These are phyloP conservation scores for Hanseniaspora taiwanica DNA, from an alignment of 805 yeast species.

Conservation along the genomic window DNA sequence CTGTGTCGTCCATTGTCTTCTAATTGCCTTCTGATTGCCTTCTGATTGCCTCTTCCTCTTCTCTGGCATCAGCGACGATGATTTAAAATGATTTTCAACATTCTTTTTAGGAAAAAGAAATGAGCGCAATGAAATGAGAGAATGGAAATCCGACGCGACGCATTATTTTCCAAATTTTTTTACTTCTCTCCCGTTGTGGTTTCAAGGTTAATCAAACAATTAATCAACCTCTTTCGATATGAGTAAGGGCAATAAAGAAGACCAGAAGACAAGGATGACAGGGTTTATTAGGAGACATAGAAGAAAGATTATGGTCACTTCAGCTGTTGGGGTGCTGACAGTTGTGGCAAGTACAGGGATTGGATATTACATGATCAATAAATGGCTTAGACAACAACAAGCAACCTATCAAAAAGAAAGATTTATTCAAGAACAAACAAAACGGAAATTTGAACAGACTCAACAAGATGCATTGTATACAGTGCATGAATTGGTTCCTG, in stretches of 20 bases:
- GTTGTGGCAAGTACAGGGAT: conserved; percentile 20
- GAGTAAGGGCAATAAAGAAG: background rate
- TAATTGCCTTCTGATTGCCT: too few species aligned
- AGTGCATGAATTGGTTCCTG: conserved; percentile 68
- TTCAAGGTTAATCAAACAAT: background rate
- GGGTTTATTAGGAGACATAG: conserved; percentile 14
- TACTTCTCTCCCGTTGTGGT: too few species aligned
- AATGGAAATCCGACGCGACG: too few species aligned
- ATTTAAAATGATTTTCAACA: background rate
- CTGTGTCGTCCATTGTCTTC: conserved; percentile 19
- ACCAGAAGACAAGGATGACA: background rate
- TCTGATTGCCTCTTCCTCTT: too few species aligned
- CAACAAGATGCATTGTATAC: conserved; percentile 84
- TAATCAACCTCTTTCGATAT: too few species aligned
- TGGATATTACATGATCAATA: conserved; percentile 14
- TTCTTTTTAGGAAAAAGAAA: too few species aligned
- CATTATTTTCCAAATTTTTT: too few species aligned
- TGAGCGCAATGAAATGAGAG: too few species aligned
- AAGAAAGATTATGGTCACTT: conserved; percentile 15
- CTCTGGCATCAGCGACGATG: too few species aligned
- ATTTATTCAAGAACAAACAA: conserved; percentile 53
- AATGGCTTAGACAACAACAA: conserved; percentile 28
- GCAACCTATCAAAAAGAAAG: conserved; percentile 41
- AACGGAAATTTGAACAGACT: conserved; percentile 77
- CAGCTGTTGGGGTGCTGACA: conserved; percentile 12